Percentiles rank a stretch among this genome's conserved stretches.
These are phyloP conservation scores for Lentinula sp. DNA, from an alignment of 768 basidiomycete genomes.

Conservation along the genomic window DNA sequence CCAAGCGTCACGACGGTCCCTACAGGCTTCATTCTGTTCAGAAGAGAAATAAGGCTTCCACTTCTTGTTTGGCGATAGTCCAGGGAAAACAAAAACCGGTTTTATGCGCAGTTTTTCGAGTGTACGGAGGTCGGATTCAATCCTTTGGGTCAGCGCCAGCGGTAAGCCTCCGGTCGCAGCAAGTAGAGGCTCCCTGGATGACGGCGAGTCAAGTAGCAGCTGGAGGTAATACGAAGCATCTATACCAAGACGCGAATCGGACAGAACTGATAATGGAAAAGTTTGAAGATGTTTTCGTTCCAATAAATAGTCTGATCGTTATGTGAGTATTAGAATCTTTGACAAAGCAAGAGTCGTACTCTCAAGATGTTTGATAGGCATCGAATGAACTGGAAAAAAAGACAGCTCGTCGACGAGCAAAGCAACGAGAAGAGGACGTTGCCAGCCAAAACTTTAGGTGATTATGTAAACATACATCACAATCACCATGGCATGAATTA, in stretches of 20 bases:
- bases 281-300: slow-evolving; percentile 88
- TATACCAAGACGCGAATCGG: slow-evolving; percentile 93
- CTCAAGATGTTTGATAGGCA: slow-evolving; percentile 84
- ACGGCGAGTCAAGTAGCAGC: slow-evolving; percentile 65
- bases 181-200: slow-evolving; percentile 83
- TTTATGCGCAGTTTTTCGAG: slow-evolving; percentile 93
- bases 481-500: background rate
- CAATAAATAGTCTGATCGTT: slow-evolving; percentile 61
- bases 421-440: background rate
- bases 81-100: slow-evolving; percentile 97
- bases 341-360: slow-evolving; percentile 38
- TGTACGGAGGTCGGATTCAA: slow-evolving; percentile 86
- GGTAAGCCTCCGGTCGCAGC: slow-evolving; percentile 95
- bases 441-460: background rate
- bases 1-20: slow-evolving; percentile 85
- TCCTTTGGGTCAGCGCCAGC: slow-evolving; percentile 77
- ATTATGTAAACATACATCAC: background rate
- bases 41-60: slow-evolving; percentile 56
- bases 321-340: slow-evolving; percentile 7
- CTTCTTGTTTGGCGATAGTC: slow-evolving; percentile 72
- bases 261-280: slow-evolving; percentile 71
- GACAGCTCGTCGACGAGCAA: slow-evolving; percentile 4
- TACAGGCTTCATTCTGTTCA: slow-evolving; percentile 62
- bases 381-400: slow-evolving; percentile 20
- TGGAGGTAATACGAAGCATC: slow-evolving; percentile 91